Evolutionary conservation across 768 basidiomycete genomes (phyloP).

Genomic region (Calvatia gigantea): DNA sequence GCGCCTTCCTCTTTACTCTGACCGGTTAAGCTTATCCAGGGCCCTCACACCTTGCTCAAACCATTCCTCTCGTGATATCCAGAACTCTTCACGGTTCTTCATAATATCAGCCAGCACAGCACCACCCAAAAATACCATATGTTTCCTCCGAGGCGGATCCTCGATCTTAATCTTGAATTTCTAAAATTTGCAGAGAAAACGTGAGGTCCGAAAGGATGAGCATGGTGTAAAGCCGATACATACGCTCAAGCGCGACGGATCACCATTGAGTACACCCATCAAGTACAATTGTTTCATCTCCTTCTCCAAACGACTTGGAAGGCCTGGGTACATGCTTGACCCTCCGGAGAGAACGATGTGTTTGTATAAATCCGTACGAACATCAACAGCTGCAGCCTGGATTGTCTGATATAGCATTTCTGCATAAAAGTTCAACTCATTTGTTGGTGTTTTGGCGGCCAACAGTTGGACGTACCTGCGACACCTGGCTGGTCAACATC

Average conservation of each 20-base stretch:
- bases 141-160: slow-evolving; percentile 96
- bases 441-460: neutral
- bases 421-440: slow-evolving; percentile 26
- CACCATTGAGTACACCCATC: slow-evolving; percentile 79
- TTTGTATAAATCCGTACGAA: slow-evolving; percentile 90
- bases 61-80: slow-evolving; percentile 95
- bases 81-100: slow-evolving; percentile 92
- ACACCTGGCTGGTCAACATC: slow-evolving; percentile 97
- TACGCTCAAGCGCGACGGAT: slow-evolving; percentile 83
- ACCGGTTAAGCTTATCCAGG: slow-evolving; percentile 83
- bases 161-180: slow-evolving; percentile 99
- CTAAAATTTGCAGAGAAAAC: slow-evolving; percentile 37
- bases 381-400: slow-evolving; percentile 86
- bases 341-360: slow-evolving; percentile 98
- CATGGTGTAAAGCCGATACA: slow-evolving; percentile 31
- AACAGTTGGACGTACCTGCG: slow-evolving; percentile 57
- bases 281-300: slow-evolving; percentile 99
- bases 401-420: slow-evolving; percentile 98
- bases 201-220: neutral
- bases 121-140: slow-evolving; percentile 99
- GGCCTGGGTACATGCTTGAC: slow-evolving; percentile 97
- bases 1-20: slow-evolving; percentile 33
- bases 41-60: slow-evolving; percentile 82
- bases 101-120: slow-evolving; percentile 99
- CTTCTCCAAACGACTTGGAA: slow-evolving; percentile 95